A percentile compares a stretch with the other conserved stretches of the same genome.
phyloP scores from a whole-genome alignment of 495 filamentous ascomycete genomes.

The Clohesyomyces aquaticus region DNA sequence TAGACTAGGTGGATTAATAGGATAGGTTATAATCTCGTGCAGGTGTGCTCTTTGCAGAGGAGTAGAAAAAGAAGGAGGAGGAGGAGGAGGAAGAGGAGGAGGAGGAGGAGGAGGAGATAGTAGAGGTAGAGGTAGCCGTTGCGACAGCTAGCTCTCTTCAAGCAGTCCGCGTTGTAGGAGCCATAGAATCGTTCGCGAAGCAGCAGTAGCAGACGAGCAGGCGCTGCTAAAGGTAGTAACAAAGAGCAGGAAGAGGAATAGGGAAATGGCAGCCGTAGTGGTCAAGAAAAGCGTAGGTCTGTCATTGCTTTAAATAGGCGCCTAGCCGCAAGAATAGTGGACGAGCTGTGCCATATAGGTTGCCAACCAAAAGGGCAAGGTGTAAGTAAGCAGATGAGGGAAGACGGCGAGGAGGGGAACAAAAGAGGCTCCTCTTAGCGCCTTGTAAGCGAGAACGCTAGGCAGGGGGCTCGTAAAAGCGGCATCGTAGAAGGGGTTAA shows the following conservation, averaged over 20 bases:
- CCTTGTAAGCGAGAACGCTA: not conserved
- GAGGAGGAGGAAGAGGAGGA: constrained; percentile 1
- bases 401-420: not conserved
- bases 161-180: constrained; percentile 3
- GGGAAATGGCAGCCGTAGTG: not conserved
- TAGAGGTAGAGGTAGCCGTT: not conserved
- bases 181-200: constrained; percentile 2
- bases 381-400: not conserved
- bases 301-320: constrained; percentile 16
- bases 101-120: too few relatives aligned
- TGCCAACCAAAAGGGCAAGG: not conserved
- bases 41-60: constrained; percentile 9
- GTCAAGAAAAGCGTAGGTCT: constrained; percentile 10
- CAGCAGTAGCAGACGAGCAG: constrained; percentile 7
- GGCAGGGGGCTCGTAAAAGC: constrained; percentile 11
- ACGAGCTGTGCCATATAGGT: constrained; percentile 4
- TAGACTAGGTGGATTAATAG: constrained; percentile 2
- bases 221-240: constrained; percentile 8
- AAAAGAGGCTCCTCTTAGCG: constrained; percentile 1
- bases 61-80: not conserved
- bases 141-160: constrained; percentile 6
- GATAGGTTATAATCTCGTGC: constrained; percentile 10
- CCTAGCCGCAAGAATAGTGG: not conserved
- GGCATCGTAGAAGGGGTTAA: not conserved
- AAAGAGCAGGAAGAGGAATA: constrained; percentile 11